Evolutionary conservation across 2,329 filamentous ascomycete genomes (phyloP), one percentile per base, ranked within the genome.

Genomic region (Cladophialophora yegresii): DNA sequence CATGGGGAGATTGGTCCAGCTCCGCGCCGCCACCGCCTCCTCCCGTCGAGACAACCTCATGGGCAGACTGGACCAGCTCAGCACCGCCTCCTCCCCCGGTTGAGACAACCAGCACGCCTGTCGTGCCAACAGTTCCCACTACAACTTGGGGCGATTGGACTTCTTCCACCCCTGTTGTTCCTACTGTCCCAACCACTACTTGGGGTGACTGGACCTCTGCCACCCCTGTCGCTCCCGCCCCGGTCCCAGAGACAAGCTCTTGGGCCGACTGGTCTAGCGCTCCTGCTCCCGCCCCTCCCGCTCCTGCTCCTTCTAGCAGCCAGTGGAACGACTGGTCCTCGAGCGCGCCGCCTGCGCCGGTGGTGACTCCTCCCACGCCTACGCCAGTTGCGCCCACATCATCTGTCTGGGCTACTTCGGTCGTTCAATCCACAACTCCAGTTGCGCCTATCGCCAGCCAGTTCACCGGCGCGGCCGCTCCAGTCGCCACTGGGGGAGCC

Each of bases 401-500:
- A 10, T 36, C 59, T 28, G 32, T 54, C 28, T 36, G n/a, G 47
- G 10, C 28, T 10, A 64, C 62, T 16, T 47, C 63, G 12, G 56
- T 63, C 5, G 56, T 40, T 32, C 50, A 16, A 33, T 58, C 61
- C 7, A 63, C 67, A 9, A 63, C 67, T 8, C 56, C 67, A 30
- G 49, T 45, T 16, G 58, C 63, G 33, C 61, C 67, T 33, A 56
- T 54, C 9, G 67, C 55, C 40, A 63, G 58, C 53, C 50, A 59
- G 23, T 70, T 68, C 62, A 63, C 61, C 45, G 68, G 68, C 32
- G 68, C 50, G n/a, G 68, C 68, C 20, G 60, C 66, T 4, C 59
- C 54, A 4, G 20, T 62, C 20, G 62, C 62, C 4, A 61, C 66
- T 10, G 66, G 61, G 13, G 63, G 54, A 28, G 32, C 58, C 45